Evolutionary conservation across 176 grass and related monocot species (phyloP).

Genomic region (Triticum timopheevii): DNA sequence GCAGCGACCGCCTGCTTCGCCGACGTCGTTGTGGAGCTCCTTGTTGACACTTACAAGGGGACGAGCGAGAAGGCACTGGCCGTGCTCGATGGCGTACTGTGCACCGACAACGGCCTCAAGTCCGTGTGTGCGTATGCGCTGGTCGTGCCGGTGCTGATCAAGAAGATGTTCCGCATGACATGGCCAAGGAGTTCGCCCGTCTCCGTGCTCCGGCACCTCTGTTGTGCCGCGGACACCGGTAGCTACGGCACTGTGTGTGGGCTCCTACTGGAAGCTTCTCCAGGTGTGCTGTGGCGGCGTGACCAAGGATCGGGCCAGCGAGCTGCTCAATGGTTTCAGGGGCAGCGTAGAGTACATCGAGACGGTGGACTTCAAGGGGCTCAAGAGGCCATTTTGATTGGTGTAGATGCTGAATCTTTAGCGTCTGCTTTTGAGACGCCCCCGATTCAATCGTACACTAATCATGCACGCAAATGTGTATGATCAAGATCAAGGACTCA

Average conservation of each 20-base stretch:
- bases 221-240: too few species aligned
- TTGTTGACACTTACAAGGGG: slow-evolving; percentile 64
- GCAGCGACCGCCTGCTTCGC: slow-evolving; percentile 9
- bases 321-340: slow-evolving; percentile 50
- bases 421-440: too few species aligned
- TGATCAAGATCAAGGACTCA: too few species aligned
- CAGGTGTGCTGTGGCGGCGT: slow-evolving; percentile 72
- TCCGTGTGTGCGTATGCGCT: slow-evolving; percentile 39
- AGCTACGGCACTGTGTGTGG: slow-evolving; percentile 46
- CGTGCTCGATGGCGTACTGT: slow-evolving; percentile 32
- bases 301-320: slow-evolving; percentile 72
- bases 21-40: slow-evolving; percentile 31
- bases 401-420: neutral
- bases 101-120: slow-evolving; percentile 29
- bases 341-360: slow-evolving; percentile 68
- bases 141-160: slow-evolving; percentile 32
- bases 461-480: too few species aligned
- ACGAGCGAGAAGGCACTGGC: slow-evolving; percentile 59
- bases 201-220: too few species aligned
- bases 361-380: slow-evolving; percentile 59
- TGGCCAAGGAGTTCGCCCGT: slow-evolving; percentile 52
- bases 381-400: slow-evolving; percentile 67
- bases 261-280: slow-evolving; percentile 82
- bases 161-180: too few species aligned
- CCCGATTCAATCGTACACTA: too few species aligned